Percentiles rank a stretch among this genome's conserved stretches.
phyloP scores from a whole-genome alignment of 441 rosid species.

The Geranium incanum region DNA sequence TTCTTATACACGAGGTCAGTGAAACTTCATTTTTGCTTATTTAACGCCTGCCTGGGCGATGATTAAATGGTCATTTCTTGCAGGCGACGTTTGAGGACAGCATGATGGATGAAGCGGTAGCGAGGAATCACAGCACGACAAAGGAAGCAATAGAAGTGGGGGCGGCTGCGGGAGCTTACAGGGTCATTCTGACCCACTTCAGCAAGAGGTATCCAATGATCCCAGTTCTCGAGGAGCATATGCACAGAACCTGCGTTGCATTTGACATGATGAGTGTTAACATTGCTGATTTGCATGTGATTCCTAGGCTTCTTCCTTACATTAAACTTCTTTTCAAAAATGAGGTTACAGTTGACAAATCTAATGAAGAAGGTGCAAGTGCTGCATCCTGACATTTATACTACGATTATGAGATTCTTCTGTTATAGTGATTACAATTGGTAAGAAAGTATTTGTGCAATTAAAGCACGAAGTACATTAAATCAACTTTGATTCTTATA shows the following conservation, averaged over 20 bases:
- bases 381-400: constrained; percentile 21
- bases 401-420: not conserved
- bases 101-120: constrained; percentile 76
- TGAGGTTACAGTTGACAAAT: constrained; percentile 57
- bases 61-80: not conserved
- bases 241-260: constrained; percentile 93
- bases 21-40: not conserved
- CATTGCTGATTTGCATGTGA: constrained; percentile 66
- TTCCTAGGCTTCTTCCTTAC: constrained; percentile 71
- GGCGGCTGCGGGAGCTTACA: constrained; percentile 51
- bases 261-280: constrained; percentile 92
- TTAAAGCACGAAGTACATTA: too few species aligned
- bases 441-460: too few species aligned
- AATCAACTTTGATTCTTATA: too few species aligned
- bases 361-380: constrained; percentile 39
- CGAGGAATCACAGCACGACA: constrained; percentile 91
- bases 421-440: too few species aligned
- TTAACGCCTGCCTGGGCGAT: not conserved
- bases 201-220: constrained; percentile 90
- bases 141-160: constrained; percentile 85
- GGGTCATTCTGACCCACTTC: constrained; percentile 85
- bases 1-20: constrained; percentile 86
- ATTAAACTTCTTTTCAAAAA: constrained; percentile 72
- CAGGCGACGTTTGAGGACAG: constrained; percentile 96
- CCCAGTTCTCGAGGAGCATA: constrained; percentile 69